Evolutionary conservation across 2,329 filamentous ascomycete species (phyloP), one percentile per base, ranked within the genome.

Genomic region (Calonectria hawksworthii): DNA sequence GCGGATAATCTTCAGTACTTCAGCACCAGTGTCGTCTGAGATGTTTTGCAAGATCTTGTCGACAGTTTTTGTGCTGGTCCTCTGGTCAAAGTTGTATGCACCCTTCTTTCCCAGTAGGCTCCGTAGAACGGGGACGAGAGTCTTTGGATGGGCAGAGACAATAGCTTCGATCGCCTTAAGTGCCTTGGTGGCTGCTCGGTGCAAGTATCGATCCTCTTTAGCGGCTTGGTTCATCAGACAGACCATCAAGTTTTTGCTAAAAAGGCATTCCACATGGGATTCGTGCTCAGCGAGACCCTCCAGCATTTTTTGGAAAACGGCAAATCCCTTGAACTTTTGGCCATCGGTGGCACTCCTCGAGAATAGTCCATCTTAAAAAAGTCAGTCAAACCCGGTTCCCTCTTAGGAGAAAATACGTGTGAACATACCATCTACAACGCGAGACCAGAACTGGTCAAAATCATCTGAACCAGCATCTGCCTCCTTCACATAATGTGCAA

Each of bases 241-340:
- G 64, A 92, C 90, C 86, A 98, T 92, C 28, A 98, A 87, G 80
- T 98, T 98, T 75, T 93, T 92, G 80, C 94, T 96, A 83, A 99
- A 98, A 0, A 98, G 87, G 11, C 85, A 88, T 76, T 84, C 89
- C 68, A 87, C 90, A 79, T 89, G 90, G 72, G 78, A 68, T 23
- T 81, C 81, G 28, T 84, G 91, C 82, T 80, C 88, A 38, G 88
- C 86, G 11, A 90, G 84, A 4, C 87, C 86, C 56, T 89, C 86
- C 5, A 98, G 86, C 79, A 96, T 91, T 81, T 94, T 95, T 80
- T 94, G 92, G 81, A 98, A 95, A 3, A 99, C 90, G 80, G 96
- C 92, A 85, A 99, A 96, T 0, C 97, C 97, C 84, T 95, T 96
- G 81, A 95, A 95, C 85, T 98, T 99, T 71, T 98, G 94, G 79